A percentile compares a stretch with the other conserved stretches of the same genome.
Evolutionary conservation across 306 rosid species (phyloP).

Genomic region (Rosa persica): DNA sequence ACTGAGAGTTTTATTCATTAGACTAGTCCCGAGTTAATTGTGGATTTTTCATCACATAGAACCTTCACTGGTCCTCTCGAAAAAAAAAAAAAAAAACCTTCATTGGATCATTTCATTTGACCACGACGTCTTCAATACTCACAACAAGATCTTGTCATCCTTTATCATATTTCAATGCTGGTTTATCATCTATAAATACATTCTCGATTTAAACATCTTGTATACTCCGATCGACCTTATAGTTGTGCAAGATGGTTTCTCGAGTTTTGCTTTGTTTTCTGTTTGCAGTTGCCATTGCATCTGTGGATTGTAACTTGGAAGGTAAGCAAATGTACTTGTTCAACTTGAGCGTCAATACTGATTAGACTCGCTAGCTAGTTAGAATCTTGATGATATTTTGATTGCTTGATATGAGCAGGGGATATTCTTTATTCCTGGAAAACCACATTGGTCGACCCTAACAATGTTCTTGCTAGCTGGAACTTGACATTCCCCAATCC

Average conservation of each 20-base stretch:
- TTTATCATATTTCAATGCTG: neutral
- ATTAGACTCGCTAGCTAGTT: neutral
- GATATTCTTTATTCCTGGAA: constrained; percentile 31
- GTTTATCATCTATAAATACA: neutral
- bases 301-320: constrained; percentile 31
- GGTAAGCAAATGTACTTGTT: neutral
- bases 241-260: constrained; percentile 8
- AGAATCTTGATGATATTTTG: neutral
- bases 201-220: no score
- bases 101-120: neutral
- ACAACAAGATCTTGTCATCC: neutral
- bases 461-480: constrained; percentile 38
- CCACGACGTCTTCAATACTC: neutral
- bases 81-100: no score
- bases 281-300: constrained; percentile 25
- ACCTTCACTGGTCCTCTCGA: neutral
- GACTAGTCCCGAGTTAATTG: neutral
- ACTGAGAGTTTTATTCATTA: neutral
- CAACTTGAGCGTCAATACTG: neutral
- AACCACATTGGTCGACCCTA: constrained; percentile 21
- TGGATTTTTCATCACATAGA: neutral
- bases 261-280: constrained; percentile 9
- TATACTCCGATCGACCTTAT: neutral
- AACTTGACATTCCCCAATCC: constrained; percentile 26
- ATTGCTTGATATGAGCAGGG: constrained; percentile 2